Evolutionary conservation across 805 yeast genomes (phyloP).

Genomic region (Scheffersomyces spartinae): DNA sequence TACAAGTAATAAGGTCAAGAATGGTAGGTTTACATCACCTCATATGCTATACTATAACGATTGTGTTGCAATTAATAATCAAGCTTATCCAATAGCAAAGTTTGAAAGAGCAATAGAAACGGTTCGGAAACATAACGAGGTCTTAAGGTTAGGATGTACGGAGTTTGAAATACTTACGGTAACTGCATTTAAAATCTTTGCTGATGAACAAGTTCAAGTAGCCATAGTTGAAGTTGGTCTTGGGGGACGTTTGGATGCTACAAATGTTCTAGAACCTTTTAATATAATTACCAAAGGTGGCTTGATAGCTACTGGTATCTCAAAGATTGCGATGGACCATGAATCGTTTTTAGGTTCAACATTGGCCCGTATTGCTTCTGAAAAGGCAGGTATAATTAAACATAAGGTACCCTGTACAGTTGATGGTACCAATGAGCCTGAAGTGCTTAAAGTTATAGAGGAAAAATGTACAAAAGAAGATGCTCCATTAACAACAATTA

Average conservation of each 20-base stretch:
- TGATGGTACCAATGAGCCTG: constrained; percentile 52
- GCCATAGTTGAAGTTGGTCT: constrained; percentile 92
- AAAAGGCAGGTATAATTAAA: constrained; percentile 84
- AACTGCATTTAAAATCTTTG: constrained; percentile 71
- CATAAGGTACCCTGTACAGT: constrained; percentile 48
- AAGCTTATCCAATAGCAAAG: constrained; percentile 33
- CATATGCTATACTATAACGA: constrained; percentile 68
- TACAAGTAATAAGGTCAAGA: constrained; percentile 31
- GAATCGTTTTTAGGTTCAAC: constrained; percentile 63
- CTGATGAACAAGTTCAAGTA: constrained; percentile 43
- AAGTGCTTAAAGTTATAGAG: constrained; percentile 37
- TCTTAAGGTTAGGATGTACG: constrained; percentile 50
- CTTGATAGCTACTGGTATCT: constrained; percentile 58
- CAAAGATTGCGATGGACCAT: constrained; percentile 84
- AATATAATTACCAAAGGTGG: constrained; percentile 13
- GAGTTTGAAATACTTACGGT: constrained; percentile 85
- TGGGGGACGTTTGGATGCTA: constrained; percentile 85
- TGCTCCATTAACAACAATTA: constrained; percentile 12
- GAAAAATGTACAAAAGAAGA: constrained; percentile 19
- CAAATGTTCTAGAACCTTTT: constrained; percentile 48
- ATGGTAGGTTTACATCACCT: constrained; percentile 86
- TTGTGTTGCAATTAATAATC: constrained; percentile 56
- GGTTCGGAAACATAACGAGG: constrained; percentile 30
- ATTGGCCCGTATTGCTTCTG: constrained; percentile 51
- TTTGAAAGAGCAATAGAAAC: constrained; percentile 34